Base-by-base conservation (phyloP, 2,329 filamentous ascomycete genomes). In the Apiospora kogelbergensis region DNA sequence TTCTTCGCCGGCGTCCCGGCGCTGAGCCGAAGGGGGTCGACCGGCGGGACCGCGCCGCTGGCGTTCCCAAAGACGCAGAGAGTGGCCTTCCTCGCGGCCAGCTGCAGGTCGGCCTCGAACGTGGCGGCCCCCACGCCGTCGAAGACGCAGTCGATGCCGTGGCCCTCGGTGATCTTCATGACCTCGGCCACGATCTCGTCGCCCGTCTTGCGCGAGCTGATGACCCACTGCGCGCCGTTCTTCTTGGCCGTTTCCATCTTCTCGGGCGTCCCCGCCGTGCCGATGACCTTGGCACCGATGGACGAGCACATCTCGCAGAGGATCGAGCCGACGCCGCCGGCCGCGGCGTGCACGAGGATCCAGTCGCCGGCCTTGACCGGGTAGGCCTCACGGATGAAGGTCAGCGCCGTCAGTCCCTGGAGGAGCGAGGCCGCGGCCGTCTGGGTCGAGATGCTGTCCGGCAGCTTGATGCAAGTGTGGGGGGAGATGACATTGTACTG, bases 61-160 rank as follows among this genome's bases (percentile, higher is more conserved):
- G 93, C 92, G 80, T 97, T 97, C 3, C 94, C 94, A 81, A 95
- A 97, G 65, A 89, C 91, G 33, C 94, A 86, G 75, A 97, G 81
- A 1, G 85, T 91, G 6, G 94, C 95, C 83, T 97, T 97, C 72
- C 90, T 80, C 73, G 90, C 92, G 67, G 95, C 85, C 74, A 89
- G 87, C 72, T 94, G 89, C 72, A 97, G 78, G 75, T 91, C 91
- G 24, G 88, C 85, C 73, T 97, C 93, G 81, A 96, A 97, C 0
- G 95, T 97, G 65, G 86, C 86, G 82, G 93, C 93, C 15, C 94
- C 95, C 2, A 97, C 93, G 6, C 93, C 92, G 78, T 97, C 94
- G 77, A 94, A 97, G 37, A 97, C 91, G 11, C 91, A 93, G 72
- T 89, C 87, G 2, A 91, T 90, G 9, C 95, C 95, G 70, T 89